Evolutionary conservation across 306 rosid species (phyloP).

Genomic region (Hippophae tibetana): DNA sequence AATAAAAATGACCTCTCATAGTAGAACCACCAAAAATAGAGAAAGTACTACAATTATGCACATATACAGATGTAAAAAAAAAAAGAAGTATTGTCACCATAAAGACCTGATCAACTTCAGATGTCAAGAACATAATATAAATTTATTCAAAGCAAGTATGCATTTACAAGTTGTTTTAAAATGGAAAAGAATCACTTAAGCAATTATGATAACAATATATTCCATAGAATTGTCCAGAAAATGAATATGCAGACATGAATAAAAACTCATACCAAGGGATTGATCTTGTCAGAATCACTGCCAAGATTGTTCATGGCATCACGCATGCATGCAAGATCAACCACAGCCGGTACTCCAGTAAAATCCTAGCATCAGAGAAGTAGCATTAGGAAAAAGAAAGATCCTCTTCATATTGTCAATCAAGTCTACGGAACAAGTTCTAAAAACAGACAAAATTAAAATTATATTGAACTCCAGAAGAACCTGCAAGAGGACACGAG

Average conservation of each 20-base stretch:
- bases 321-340: conserved; percentile 93
- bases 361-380: conserved; percentile 49
- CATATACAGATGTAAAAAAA: too few species aligned
- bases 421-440: conserved; percentile 3
- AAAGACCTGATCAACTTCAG: background rate
- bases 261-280: conserved; percentile 60
- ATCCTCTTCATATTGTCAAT: background rate
- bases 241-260: conserved; percentile 6
- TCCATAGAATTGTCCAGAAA: conserved; percentile 7
- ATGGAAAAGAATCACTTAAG: conserved; percentile 2
- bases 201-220: background rate
- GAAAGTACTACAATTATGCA: background rate
- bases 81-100: too few species aligned
- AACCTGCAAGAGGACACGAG: conserved; percentile 94
- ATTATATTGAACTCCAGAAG: background rate
- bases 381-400: conserved; percentile 9
- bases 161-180: background rate
- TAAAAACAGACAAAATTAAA: background rate
- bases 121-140: conserved; percentile 4
- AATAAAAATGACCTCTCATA: too few species aligned
- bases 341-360: conserved; percentile 91
- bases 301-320: conserved; percentile 95
- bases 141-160: background rate
- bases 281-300: conserved; percentile 78
- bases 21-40: background rate